Evolutionary conservation across 2,329 filamentous ascomycete species (phyloP), one percentile per base, ranked within the genome.

Genomic region (Neofusicoccum laricinum): DNA sequence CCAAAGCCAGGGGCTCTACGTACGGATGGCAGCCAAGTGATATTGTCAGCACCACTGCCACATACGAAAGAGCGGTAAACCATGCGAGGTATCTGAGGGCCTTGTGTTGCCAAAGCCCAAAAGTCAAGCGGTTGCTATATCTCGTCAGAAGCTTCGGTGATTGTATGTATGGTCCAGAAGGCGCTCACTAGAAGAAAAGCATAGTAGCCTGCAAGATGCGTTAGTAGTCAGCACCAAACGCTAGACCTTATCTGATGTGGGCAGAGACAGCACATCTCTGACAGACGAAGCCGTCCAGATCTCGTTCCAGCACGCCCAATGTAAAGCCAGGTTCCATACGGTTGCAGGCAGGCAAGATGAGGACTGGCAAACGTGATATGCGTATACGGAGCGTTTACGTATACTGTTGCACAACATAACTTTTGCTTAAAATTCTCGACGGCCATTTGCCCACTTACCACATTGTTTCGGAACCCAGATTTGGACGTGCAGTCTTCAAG

Each of bases 31-130:
- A 75, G 34, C 71, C 67, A 36, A 72, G 67, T 17, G 68, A 71
- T 53, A 77, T 70, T 11, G 75, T 75, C 41, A 75, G 61, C 51
- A 76, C 70, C 40, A 77, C 71, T 15, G 71, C 70, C 30, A 74
- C 25, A 55, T 76, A 77, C 8, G 72, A 71, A 15, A 71, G 19
- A 14, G 65, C 69, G 34, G 68, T 71, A 12, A 69, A 64, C 38
- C 69, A 69, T 17, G 67, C 69, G n/a, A 75, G 61, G 36, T 67
- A 71, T 41, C 72, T 76, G 45, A 78, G 71, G 12, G 73, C 65
- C 21, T 64, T 67, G 40, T 72, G 70, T 64, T 76, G 71, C 55
- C 69, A 69, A 14, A 74, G 68, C 6, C 74, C 75, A 46, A 76
- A 69, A 1, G 75, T 76, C 21, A 76, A 66, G 10, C 74, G 72